These are phyloP conservation scores for Cyclostephanos invisitatus DNA, from an alignment of 108 stramenopile genomes.

Conservation along the genomic window DNA sequence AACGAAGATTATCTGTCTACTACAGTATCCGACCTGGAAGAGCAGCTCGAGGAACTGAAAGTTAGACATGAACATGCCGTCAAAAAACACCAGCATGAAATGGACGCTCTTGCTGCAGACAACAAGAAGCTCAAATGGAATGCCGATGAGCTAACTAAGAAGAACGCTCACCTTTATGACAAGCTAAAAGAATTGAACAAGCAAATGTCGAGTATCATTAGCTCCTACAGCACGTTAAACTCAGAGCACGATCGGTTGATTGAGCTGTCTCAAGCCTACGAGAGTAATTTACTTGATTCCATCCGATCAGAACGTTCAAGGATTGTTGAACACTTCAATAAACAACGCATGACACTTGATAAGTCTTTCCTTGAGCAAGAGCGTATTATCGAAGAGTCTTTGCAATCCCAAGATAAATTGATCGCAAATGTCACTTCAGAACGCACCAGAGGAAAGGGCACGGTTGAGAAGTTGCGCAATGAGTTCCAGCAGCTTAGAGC, in stretches of 20 bases:
- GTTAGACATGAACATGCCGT: conserved; percentile 36
- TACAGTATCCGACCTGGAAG: conserved; percentile 51
- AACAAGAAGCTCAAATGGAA: conserved; percentile 40
- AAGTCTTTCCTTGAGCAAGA: conserved; percentile 50
- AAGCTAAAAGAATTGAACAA: conserved; percentile 48
- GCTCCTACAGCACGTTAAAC: conserved; percentile 47
- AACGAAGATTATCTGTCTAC: conserved; percentile 56
- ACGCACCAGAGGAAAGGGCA: conserved; percentile 27
- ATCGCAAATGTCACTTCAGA: conserved; percentile 32
- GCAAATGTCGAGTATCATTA: conserved; percentile 51
- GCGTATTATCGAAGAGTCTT: conserved; percentile 41
- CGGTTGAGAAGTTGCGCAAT: conserved; percentile 44
- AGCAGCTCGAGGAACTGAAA: conserved; percentile 44
- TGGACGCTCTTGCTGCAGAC: conserved; percentile 41
- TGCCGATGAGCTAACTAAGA: conserved; percentile 48
- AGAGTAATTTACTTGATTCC: conserved; percentile 43
- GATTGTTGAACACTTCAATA: conserved; percentile 30
- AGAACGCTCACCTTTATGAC: conserved; percentile 33
- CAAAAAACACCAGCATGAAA: conserved; percentile 47
- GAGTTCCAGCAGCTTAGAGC: conserved; percentile 48
- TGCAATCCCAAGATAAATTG: conserved; percentile 30
- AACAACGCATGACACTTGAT: conserved; percentile 48
- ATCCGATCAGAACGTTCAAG: conserved; percentile 46
- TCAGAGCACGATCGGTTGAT: conserved; percentile 57
- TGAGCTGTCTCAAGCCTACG: conserved; percentile 42